Conservation (phyloP, 129 eudicot genomes). For the Calendula officinalis region DNA sequence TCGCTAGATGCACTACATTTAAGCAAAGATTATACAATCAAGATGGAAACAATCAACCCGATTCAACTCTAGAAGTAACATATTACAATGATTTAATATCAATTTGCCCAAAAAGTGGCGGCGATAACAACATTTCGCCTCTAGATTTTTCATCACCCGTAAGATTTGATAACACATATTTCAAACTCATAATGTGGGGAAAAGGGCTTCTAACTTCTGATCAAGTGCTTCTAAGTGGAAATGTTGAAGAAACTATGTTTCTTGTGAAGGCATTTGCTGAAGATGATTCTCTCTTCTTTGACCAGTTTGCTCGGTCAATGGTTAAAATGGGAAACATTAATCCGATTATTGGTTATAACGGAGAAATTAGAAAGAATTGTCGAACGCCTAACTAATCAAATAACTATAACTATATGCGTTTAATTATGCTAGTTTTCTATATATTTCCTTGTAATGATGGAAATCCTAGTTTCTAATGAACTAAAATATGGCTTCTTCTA, state of each 20-base stretch:
- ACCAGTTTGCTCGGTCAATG: slow-evolving; percentile 67
- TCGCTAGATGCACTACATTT: slow-evolving; percentile 80
- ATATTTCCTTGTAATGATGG: slow-evolving; percentile 18
- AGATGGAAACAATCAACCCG: slow-evolving; percentile 78
- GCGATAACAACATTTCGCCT: slow-evolving; percentile 75
- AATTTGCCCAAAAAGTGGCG: slow-evolving; percentile 65
- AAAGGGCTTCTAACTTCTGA: slow-evolving; percentile 85
- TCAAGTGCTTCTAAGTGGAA: slow-evolving; percentile 76
- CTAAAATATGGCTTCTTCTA: slow-evolving; percentile 5
- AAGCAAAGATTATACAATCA: slow-evolving; percentile 82
- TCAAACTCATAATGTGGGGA: slow-evolving; percentile 76
- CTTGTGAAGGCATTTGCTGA: slow-evolving; percentile 58
- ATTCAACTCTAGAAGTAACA: slow-evolving; percentile 66
- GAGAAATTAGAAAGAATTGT: slow-evolving; percentile 75
- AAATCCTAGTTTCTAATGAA: slow-evolving; percentile 16
- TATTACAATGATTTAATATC: slow-evolving; percentile 67
- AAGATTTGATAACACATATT: slow-evolving; percentile 81
- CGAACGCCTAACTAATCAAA: slow-evolving; percentile 43
- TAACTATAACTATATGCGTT: slow-evolving; percentile 11
- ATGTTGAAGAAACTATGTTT: slow-evolving; percentile 44
- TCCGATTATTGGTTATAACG: slow-evolving; percentile 62
- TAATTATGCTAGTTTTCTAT: slow-evolving; percentile 15
- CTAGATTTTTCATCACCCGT: slow-evolving; percentile 69
- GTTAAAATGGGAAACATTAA: slow-evolving; percentile 63
- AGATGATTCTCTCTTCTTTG: slow-evolving; percentile 59